Evolutionary conservation across 208 protist species (phyloP), one percentile per base, ranked within the genome.

Genomic region (Blastocrithidia nonstop): DNA sequence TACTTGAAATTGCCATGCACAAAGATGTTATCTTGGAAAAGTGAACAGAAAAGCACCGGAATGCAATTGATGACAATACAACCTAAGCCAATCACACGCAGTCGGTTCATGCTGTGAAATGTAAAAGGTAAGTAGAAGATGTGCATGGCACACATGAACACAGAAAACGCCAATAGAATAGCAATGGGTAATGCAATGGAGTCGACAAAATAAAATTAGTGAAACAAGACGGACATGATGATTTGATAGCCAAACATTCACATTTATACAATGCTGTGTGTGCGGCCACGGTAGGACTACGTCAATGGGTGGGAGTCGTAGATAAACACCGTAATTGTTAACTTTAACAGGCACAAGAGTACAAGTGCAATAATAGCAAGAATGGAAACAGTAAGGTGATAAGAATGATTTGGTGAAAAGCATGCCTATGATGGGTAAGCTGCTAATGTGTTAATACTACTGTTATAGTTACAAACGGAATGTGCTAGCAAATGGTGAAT

Each of bases 251-350:
- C 6, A 11, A 57, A 21, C 16, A 61, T 13, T 16, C 35, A 45
- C 15, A 6, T 28, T 24, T 69, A 55, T 11, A 46, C 38, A 6
- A 51, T 16, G 25, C 21, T 45, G 51, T 66, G 57, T 4, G 57
- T 19, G 43, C 61, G 55, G n/a, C 35, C 61, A 4, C 37, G 23
- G 6, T 15, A 11, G 7, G 7, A 38, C 5, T 28, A 24, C 20
- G 50, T 40, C 7, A 57, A 20, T 9, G 52, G 38, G 38, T 40
- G 33, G 21, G 48, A 40, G 36, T 69, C 61, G 45, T 52, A 69
- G n/a, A 59, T 13, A 9, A 46, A 20, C 19, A 50, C 43, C 15
- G 33, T 54, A 9, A 59, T 26, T 26, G 43, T 23, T 4, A 54
- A 3, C 26, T 45, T 44, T 6, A 44, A 20, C 4, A 43, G 3